Evolutionary conservation across 768 basidiomycete genomes (phyloP), one percentile per base, ranked within the genome.

Genomic region (Pleurotus tuoliensis): DNA sequence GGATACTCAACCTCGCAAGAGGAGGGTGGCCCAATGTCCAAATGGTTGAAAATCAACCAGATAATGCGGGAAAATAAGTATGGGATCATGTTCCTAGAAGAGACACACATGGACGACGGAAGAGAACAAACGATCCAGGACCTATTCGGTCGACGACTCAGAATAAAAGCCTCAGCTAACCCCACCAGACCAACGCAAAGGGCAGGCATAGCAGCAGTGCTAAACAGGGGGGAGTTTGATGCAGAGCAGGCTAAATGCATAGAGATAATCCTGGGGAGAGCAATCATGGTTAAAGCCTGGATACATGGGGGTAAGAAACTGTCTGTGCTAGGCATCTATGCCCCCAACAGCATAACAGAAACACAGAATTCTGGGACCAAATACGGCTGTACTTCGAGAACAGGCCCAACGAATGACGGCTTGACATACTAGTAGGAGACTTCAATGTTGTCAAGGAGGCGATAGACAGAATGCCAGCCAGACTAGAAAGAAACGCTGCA

Each of bases 391-490:
- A 20, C 24, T 67, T 51, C 12, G 43, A 55, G 39, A 44, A 2
- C 22, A 46, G 41, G 52, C 49, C 49, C 25, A 18, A 51, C 1
- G 52, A 55, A 5, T 57, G 56, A 8, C 60, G 51, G 45, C 71
- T 68, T 3, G 69, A 78, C 27, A 11, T 76, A 0, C 56, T 81
- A 47, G 30, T 71, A 0, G 76, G 77, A 0, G 76, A 82, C 57
- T 73, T 73, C 41, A 80, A 82, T 58, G 27, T 79, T 0, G 70
- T 72, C 0, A 75, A 80, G 54, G 71, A 75, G 1, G 15, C 58
- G 0, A 55, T 78, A 0, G 78, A 80, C 54, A 7, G 72, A 0
- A 45, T 73, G 0, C 77, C 76, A 1, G 38, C 55, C 0, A 57
- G 59, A 0, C 1, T 13, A 0, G 73, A 78, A 37, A 20, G 56